Conservation (phyloP, 805 yeast species). For the Yamadazyma takamatsuzukensis region DNA sequence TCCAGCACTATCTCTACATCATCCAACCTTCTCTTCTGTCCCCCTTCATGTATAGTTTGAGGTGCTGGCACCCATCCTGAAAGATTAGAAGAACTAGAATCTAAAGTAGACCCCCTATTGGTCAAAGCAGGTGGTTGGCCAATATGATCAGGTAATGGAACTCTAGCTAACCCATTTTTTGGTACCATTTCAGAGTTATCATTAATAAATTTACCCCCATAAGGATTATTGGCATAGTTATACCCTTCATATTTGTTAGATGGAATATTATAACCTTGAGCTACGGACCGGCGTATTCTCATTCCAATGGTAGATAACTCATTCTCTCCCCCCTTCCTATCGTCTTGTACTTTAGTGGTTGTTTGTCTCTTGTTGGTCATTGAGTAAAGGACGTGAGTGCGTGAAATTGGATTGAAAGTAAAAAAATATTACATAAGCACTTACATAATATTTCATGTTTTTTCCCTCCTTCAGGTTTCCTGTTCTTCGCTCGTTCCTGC, state of each 20-base stretch:
- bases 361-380: too few relatives aligned
- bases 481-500: background rate
- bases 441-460: background rate
- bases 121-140: conserved; percentile 43
- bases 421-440: too few relatives aligned
- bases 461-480: background rate
- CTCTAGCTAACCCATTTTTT: too few relatives aligned
- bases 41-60: background rate
- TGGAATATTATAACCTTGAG: conserved; percentile 49
- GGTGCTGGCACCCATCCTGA: conserved; percentile 8
- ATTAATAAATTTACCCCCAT: background rate
- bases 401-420: too few relatives aligned
- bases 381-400: too few relatives aligned
- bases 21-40: conserved; percentile 7
- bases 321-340: conserved; percentile 4
- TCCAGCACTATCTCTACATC: too few relatives aligned
- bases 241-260: conserved; percentile 4
- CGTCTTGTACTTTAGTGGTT: too few relatives aligned
- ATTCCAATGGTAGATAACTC: conserved; percentile 58
- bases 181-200: conserved; percentile 1
- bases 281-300: conserved; percentile 66
- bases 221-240: conserved; percentile 2
- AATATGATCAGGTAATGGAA: conserved; percentile 40
- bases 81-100: conserved; percentile 17
- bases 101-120: conserved; percentile 41